Base-by-base conservation (phyloP, 441 rosid genomes). In the Capsella rubella region DNA sequence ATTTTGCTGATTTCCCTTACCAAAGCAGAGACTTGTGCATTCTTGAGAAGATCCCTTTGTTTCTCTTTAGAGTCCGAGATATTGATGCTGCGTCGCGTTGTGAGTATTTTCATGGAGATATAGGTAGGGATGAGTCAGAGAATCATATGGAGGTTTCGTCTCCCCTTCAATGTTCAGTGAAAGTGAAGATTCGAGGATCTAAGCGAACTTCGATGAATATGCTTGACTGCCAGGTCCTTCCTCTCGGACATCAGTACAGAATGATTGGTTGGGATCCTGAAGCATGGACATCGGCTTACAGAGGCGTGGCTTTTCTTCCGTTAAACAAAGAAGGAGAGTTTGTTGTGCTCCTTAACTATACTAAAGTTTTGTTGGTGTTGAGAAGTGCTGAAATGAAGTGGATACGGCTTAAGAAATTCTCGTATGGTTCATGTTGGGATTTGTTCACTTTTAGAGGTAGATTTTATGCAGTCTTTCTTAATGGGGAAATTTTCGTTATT, bases 131-230 rank as follows among this genome's bases (percentile, higher is more conserved):
- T 45, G 9, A 45, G 18, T 45, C 50, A 45, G 15, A 32, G 40
- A 16, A 55, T 27, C 5, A 25, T 7, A 49, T 37, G n/a, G 42
- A 60, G 13, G 16, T n/a, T 46, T 34, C 47, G 47, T 32, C 57
- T 46, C 16, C 40, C 1, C 4, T 59, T 37, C 59, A 71, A 4
- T 71, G 75, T 5, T 49, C 67, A 15, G 59, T 71, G 50, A 71
- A 49, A 70, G 39, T n/a, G 50, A 59, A 47, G 5, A 37, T 57
- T 5, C 16, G 31, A 37, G 39, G 13, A 27, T 25, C 9, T 59
- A 28, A 49, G 0, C 59, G 32, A 50, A 56, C 14, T 25, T 8
- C 8, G 7, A n/a, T 56, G 25, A 56, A 56, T 14, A 34, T 32
- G 25, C 61, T 32, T 5, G 61, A 56, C 27, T 56, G 40, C 3